Evolutionary conservation across 441 rosid genomes (phyloP).

Genomic region (Corymbia calophylla): DNA sequence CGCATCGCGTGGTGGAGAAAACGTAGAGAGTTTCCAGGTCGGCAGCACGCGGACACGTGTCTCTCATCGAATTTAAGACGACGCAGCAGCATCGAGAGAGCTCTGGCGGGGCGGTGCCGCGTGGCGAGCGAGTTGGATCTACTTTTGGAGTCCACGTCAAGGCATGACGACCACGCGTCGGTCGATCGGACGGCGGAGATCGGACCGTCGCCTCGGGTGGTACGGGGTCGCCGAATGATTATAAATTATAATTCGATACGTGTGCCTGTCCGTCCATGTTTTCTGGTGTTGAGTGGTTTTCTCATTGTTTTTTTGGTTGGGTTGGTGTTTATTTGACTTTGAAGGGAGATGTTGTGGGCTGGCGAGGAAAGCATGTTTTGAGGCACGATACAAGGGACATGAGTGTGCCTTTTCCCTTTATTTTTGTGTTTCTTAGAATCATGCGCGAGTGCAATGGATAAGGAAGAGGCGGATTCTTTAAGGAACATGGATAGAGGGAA

Average conservation of each 20-base stretch:
- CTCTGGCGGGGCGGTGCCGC: background rate
- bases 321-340: background rate
- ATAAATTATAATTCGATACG: no score
- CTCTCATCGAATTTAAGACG: background rate
- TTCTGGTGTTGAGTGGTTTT: background rate
- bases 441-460: background rate
- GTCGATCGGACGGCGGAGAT: background rate
- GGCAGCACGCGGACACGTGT: background rate
- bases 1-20: background rate
- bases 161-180: background rate
- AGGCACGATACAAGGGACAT: background rate
- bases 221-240: background rate
- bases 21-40: background rate
- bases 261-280: background rate
- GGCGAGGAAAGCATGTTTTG: background rate
- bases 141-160: background rate
- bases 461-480: background rate
- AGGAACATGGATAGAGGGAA: background rate
- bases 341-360: background rate
- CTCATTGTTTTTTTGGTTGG: background rate
- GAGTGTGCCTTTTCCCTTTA: background rate
- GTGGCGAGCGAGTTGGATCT: background rate
- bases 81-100: background rate
- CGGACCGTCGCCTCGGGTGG: background rate
- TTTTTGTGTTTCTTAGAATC: background rate